Conservation (phyloP, 2,329 filamentous ascomycete species). For the Colletotrichum spinosum region DNA sequence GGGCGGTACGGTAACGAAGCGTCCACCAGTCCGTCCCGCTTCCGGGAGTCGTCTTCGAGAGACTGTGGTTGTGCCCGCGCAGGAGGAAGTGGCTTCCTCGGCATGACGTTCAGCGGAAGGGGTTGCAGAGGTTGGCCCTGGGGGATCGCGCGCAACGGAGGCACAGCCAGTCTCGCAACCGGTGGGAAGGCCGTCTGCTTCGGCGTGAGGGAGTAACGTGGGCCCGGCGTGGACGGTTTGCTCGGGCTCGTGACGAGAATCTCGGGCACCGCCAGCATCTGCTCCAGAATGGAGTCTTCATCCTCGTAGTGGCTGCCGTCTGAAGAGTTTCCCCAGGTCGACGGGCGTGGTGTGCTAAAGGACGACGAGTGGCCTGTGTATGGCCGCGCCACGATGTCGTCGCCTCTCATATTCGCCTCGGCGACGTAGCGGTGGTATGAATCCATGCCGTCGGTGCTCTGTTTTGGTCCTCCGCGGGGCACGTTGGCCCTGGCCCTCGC, state of each 20-base stretch:
- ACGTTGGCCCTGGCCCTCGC: slow-evolving; percentile 38
- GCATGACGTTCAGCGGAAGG: too few species aligned
- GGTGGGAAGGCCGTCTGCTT: slow-evolving; percentile 11
- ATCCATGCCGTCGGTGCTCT: slow-evolving; percentile 35
- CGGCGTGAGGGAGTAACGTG: slow-evolving; percentile 24
- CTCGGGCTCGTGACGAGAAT: slow-evolving; percentile 28
- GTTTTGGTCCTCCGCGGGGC: slow-evolving; percentile 31
- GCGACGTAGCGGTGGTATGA: slow-evolving; percentile 38
- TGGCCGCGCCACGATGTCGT: slow-evolving; percentile 19
- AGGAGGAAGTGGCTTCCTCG: too few species aligned
- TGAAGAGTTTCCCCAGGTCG: background rate
- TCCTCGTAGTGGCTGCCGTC: background rate
- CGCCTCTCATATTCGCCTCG: slow-evolving; percentile 24
- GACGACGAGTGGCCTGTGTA: slow-evolving; percentile 35
- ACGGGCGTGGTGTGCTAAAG: slow-evolving; percentile 34
- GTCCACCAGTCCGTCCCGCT: slow-evolving; percentile 41
- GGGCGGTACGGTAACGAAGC: slow-evolving; percentile 50
- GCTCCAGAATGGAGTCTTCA: background rate
- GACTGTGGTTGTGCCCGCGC: background rate
- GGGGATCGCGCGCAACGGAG: slow-evolving; percentile 6
- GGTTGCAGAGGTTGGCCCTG: slow-evolving; percentile 8
- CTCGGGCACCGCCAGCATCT: slow-evolving; percentile 21
- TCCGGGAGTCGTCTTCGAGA: background rate
- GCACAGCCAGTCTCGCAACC: slow-evolving; percentile 7
- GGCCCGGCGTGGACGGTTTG: slow-evolving; percentile 8